These are phyloP conservation scores for Boletus tylopilopsis DNA, from an alignment of 768 basidiomycete species.

Conservation along the genomic window DNA sequence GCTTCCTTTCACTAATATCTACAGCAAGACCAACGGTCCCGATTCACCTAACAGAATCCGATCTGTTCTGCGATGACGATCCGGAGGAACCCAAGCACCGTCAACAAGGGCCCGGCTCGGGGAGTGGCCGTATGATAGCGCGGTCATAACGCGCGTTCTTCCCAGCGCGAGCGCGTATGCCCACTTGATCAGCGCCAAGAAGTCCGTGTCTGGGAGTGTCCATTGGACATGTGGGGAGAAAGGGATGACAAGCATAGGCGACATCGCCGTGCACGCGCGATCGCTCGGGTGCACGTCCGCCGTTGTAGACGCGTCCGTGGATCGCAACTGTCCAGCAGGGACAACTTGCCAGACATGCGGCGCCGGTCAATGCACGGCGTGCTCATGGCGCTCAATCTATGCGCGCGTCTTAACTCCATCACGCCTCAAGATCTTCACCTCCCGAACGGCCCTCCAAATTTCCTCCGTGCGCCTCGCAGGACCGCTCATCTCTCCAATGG, in stretches of 20 bases:
- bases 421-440: constrained; percentile 48
- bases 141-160: no score
- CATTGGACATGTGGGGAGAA: constrained; percentile 72
- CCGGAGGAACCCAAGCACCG: no score
- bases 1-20: no score
- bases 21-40: no score
- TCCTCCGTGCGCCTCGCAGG: constrained; percentile 70
- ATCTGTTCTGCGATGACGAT: no score
- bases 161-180: constrained; percentile 63
- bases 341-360: constrained; percentile 89
- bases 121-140: no score
- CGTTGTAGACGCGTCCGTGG: constrained; percentile 1
- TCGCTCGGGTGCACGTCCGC: not conserved
- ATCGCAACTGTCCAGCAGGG: constrained; percentile 39
- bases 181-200: constrained; percentile 71
- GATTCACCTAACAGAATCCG: no score
- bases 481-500: constrained; percentile 3
- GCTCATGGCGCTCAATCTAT: constrained; percentile 85
- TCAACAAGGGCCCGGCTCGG: no score
- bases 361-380: constrained; percentile 76
- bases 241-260: constrained; percentile 66
- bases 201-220: constrained; percentile 65
- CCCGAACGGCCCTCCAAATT: constrained; percentile 77
- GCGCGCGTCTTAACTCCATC: not conserved
- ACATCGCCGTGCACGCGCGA: no score